phyloP scores from a whole-genome alignment of 2,329 filamentous ascomycete genomes.

The Ascocoryne sarcoides region DNA sequence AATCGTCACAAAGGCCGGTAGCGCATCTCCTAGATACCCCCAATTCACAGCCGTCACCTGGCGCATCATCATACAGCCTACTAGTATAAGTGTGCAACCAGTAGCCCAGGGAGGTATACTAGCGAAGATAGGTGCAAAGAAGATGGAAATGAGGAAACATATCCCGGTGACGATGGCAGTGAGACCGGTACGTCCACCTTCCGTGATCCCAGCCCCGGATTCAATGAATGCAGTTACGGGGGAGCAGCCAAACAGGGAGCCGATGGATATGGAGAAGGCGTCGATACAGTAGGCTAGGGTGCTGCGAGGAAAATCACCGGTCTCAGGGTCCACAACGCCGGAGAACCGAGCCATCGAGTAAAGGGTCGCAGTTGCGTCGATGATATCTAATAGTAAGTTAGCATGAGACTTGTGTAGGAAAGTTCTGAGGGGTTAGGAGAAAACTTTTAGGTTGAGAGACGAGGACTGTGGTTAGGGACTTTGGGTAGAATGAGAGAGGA shows the following conservation, averaged over 20 bases:
- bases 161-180: slow-evolving; percentile 61
- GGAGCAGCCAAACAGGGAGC: slow-evolving; percentile 58
- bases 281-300: slow-evolving; percentile 71
- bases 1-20: slow-evolving; percentile 69
- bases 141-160: slow-evolving; percentile 63
- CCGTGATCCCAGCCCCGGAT: slow-evolving; percentile 65
- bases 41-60: slow-evolving; percentile 69
- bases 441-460: too few species aligned
- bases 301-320: slow-evolving; percentile 78
- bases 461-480: too few species aligned
- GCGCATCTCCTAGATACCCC: slow-evolving; percentile 65
- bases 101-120: slow-evolving; percentile 74
- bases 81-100: slow-evolving; percentile 62
- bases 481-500: too few species aligned
- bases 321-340: slow-evolving; percentile 52
- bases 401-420: too few species aligned
- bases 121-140: slow-evolving; percentile 69
- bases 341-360: slow-evolving; percentile 78
- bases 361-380: slow-evolving; percentile 68
- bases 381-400: too few species aligned
- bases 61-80: slow-evolving; percentile 71
- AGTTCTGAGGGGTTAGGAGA: too few species aligned
- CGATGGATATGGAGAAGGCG: slow-evolving; percentile 62
- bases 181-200: slow-evolving; percentile 64
- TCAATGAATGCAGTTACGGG: slow-evolving; percentile 71